Base-by-base conservation (phyloP, 495 filamentous ascomycete species). In the Viridothelium virens region DNA sequence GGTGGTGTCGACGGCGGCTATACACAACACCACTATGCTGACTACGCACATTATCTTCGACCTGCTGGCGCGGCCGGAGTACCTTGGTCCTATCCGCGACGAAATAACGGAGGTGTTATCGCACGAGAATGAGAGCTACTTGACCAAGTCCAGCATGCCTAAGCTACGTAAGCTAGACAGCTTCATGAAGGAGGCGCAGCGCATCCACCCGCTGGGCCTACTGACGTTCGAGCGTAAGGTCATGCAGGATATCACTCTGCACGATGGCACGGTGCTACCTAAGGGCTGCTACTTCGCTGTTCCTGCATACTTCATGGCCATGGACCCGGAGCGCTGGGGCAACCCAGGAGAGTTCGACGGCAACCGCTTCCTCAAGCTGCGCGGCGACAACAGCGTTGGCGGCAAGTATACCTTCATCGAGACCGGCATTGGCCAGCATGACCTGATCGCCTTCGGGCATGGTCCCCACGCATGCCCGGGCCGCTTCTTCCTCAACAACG, bases 401-500 rank as follows among this genome's bases (percentile, higher is more conserved):
- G 48, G 48, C 48, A 69, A 68, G 12, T 70, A 77, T 61, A 77
- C 81, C 33, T 83, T 79, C 66, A 75, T 77, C 9, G 73, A 76
- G 46, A 80, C 83, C 14, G 71, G 75, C 2, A 73, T 77, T 14
- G 73, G 79, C 41, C 74, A 79, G 48, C 48, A 53, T 53, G 48
- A 53, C 48, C 48, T 53, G 48, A 66, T 74, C 79, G 11, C 72
- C 69, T 2, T 85, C 82, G 63, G 82, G 82, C 0, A 75, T 79
- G 82, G 83, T 6, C 63, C 73, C 37, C 81, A 86, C 63, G 82
- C 85, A 0, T 84, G 82, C 64, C 80, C 82, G 5, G 82, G 83
- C 1, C 74, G 82, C 16, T 82, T 84, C 70, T 82, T 84, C 64
- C 82, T 81, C 3, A 70, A 74, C 2, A 76, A 78, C 53, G 80